A percentile compares a stretch with the other conserved stretches of the same genome.
These are phyloP conservation scores for Fusarium tjaetaba DNA, from an alignment of 2,329 filamentous ascomycete species.

Conservation along the genomic window DNA sequence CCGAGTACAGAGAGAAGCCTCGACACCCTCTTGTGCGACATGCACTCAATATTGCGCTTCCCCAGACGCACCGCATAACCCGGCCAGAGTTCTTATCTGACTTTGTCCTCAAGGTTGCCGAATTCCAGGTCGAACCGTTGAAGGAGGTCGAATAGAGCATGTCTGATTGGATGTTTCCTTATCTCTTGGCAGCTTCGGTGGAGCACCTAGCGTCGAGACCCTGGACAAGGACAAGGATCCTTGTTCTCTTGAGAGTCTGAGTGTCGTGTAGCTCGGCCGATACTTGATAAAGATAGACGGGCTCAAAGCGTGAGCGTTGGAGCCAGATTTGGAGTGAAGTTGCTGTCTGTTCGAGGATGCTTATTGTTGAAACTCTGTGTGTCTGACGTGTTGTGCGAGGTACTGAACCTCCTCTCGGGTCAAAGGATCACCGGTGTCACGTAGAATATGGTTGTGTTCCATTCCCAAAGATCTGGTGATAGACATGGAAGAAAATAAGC, in stretches of 20 bases:
- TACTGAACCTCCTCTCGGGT: not conserved
- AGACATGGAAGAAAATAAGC: not conserved
- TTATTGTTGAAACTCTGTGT: not conserved
- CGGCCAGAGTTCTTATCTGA: constrained; percentile 37
- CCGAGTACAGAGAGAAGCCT: not conserved
- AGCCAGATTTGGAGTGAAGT: not conserved
- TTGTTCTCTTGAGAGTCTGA: constrained; percentile 4
- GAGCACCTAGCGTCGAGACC: constrained; percentile 32
- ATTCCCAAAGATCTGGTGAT: not conserved
- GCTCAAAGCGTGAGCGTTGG: not conserved
- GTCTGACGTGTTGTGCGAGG: not conserved
- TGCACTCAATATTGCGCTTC: constrained; percentile 29
- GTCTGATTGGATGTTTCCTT: constrained; percentile 44
- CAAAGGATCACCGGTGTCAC: not conserved
- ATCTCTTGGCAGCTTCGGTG: constrained; percentile 43
- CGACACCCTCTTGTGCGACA: constrained; percentile 14
- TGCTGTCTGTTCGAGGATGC: not conserved
- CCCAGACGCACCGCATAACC: constrained; percentile 31
- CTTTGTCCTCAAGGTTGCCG: constrained; percentile 3
- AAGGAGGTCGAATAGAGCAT: constrained; percentile 25
- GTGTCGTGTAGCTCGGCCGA: constrained; percentile 13
- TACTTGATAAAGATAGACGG: constrained; percentile 5
- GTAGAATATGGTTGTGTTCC: not conserved
- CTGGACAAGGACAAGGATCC: constrained; percentile 16
- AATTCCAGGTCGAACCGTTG: constrained; percentile 22